These are phyloP conservation scores for Myxozyma neotropica DNA, from an alignment of 805 yeast species.

Conservation along the genomic window DNA sequence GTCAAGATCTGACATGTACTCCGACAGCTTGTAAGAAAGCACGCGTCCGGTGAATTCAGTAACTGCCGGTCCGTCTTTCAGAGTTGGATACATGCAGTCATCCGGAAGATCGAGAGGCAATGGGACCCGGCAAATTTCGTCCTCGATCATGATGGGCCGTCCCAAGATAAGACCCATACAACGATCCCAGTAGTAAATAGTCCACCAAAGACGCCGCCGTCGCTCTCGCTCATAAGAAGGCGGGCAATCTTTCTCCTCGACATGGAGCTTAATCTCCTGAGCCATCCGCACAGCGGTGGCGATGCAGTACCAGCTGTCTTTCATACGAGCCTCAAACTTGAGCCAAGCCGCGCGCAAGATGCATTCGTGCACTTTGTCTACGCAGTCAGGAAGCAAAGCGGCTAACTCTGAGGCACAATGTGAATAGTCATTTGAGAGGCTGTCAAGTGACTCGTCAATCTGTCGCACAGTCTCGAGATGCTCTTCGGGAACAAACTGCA, in stretches of 20 bases:
- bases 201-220: constrained; percentile 33
- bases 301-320: constrained; percentile 30
- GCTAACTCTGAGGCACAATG: constrained; percentile 28
- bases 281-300: constrained; percentile 33
- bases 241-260: constrained; percentile 27
- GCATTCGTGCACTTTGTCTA: constrained; percentile 26
- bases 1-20: constrained; percentile 21
- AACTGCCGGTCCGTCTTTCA: constrained; percentile 13
- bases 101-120: constrained; percentile 32
- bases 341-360: constrained; percentile 27
- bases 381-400: constrained; percentile 28
- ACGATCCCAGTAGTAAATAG: constrained; percentile 33
- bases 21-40: constrained; percentile 17
- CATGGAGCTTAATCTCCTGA: constrained; percentile 31
- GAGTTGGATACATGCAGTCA: constrained; percentile 21
- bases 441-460: constrained; percentile 19
- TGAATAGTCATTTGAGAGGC: constrained; percentile 24
- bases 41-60: constrained; percentile 23
- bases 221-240: constrained; percentile 31
- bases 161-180: constrained; percentile 27
- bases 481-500: constrained; percentile 30
- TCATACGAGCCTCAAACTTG: constrained; percentile 30
- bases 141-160: constrained; percentile 32
- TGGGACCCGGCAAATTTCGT: constrained; percentile 26
- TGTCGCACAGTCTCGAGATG: constrained; percentile 24